Conservation (phyloP, 2,329 filamentous ascomycete species). For the Leptographium radiaticola region DNA sequence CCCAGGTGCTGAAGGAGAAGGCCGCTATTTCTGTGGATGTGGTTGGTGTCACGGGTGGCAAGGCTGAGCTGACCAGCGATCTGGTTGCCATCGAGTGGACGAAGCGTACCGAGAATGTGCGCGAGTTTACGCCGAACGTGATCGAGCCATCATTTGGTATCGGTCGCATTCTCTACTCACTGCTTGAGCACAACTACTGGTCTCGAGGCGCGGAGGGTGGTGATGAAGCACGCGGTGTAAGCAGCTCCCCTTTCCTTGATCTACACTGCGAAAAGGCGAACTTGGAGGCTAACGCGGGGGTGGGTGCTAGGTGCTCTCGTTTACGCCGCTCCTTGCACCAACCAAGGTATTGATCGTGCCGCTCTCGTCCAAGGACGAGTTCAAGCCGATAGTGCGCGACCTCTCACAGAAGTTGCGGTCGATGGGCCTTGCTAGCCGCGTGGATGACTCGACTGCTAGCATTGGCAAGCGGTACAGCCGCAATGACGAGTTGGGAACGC, state of each 20-base stretch:
- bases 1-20: slow-evolving; percentile 56
- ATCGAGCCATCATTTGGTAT: slow-evolving; percentile 98
- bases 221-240: slow-evolving; percentile 76
- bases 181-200: slow-evolving; percentile 96
- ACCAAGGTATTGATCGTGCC: slow-evolving; percentile 91
- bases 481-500: slow-evolving; percentile 92
- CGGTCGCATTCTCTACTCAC: slow-evolving; percentile 80
- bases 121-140: slow-evolving; percentile 90
- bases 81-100: slow-evolving; percentile 74
- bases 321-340: slow-evolving; percentile 60
- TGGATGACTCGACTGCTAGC: slow-evolving; percentile 81
- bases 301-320: slow-evolving; percentile 44
- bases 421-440: slow-evolving; percentile 65
- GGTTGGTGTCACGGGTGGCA: slow-evolving; percentile 50
- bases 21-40: slow-evolving; percentile 72
- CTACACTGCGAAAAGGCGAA: slow-evolving; percentile 17
- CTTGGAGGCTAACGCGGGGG: background rate
- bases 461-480: slow-evolving; percentile 92
- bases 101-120: slow-evolving; percentile 67
- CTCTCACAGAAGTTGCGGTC: slow-evolving; percentile 66
- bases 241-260: slow-evolving; percentile 21
- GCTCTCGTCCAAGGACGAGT: slow-evolving; percentile 67
- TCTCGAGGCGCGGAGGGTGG: slow-evolving; percentile 56
- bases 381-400: slow-evolving; percentile 62
- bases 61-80: slow-evolving; percentile 67